These are phyloP conservation scores for Boletus vermiculosoides DNA, from an alignment of 768 basidiomycete species.

Conservation along the genomic window DNA sequence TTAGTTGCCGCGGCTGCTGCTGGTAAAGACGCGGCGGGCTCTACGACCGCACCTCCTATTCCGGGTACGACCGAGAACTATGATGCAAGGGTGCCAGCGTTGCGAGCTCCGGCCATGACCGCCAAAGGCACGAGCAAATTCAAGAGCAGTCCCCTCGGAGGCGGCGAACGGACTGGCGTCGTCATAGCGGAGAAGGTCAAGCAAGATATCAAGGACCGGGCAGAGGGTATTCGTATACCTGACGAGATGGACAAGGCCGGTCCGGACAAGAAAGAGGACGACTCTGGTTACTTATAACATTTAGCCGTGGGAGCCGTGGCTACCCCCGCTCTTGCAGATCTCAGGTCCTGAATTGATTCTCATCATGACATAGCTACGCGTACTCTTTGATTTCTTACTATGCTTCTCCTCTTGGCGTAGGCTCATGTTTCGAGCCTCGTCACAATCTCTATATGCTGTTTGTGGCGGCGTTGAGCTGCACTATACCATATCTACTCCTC, in stretches of 20 bases:
- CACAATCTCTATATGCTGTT: neutral
- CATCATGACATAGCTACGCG: neutral
- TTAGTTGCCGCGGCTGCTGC: conserved; percentile 27
- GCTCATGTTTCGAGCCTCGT: neutral
- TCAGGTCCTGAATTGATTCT: neutral
- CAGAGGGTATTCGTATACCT: conserved; percentile 34
- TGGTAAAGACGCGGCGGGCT: conserved; percentile 14
- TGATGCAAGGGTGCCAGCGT: conserved; percentile 11
- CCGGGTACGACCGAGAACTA: conserved; percentile 14
- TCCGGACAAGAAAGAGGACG: conserved; percentile 35
- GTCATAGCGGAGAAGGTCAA: conserved; percentile 53
- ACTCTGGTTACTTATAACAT: conserved; percentile 29
- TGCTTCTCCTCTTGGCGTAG: neutral
- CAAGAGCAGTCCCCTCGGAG: conserved; percentile 71
- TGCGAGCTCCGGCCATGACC: conserved; percentile 17
- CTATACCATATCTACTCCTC: conserved; percentile 4
- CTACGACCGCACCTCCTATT: conserved; percentile 2
- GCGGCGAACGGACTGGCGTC: conserved; percentile 41
- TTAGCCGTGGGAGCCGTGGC: neutral
- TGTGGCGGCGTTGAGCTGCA: conserved; percentile 17
- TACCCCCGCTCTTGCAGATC: neutral
- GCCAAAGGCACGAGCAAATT: conserved; percentile 55
- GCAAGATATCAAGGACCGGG: conserved; percentile 27
- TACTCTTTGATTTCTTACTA: neutral
- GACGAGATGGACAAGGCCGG: conserved; percentile 35